These are phyloP conservation scores for Lachnellula arida DNA, from an alignment of 2,329 filamentous ascomycete genomes.

Conservation along the genomic window DNA sequence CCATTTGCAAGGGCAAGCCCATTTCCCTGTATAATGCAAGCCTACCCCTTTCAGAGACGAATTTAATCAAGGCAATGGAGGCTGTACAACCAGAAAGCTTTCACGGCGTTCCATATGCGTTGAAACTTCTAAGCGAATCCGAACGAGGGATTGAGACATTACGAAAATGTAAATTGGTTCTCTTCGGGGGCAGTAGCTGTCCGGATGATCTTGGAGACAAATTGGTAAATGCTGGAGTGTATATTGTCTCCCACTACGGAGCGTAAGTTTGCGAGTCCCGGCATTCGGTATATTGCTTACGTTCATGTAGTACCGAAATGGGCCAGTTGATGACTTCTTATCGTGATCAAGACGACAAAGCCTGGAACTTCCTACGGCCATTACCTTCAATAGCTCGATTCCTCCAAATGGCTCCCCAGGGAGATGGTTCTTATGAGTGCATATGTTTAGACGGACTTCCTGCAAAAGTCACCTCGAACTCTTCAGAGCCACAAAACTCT, in stretches of 20 bases:
- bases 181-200: constrained; percentile 53
- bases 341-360: constrained; percentile 43
- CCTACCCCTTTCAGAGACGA: constrained; percentile 48
- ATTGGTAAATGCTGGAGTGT: constrained; percentile 47
- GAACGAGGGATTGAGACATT: constrained; percentile 48
- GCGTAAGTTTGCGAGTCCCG: constrained; percentile 35
- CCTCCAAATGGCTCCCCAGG: constrained; percentile 22
- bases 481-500: constrained; percentile 39
- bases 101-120: constrained; percentile 56
- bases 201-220: constrained; percentile 53
- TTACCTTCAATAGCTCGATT: constrained; percentile 5
- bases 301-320: constrained; percentile 46
- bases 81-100: constrained; percentile 47
- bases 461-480: constrained; percentile 37
- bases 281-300: constrained; percentile 13
- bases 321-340: constrained; percentile 58
- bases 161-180: constrained; percentile 44
- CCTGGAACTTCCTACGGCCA: constrained; percentile 54
- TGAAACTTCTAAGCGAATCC: constrained; percentile 58
- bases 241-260: constrained; percentile 53
- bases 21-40: constrained; percentile 50
- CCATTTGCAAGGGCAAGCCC: constrained; percentile 44
- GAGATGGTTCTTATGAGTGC: constrained; percentile 27
- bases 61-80: constrained; percentile 41
- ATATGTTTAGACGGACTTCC: constrained; percentile 35